Conservation (phyloP, 73 alveolate genomes). For the Stentor roeselii region DNA sequence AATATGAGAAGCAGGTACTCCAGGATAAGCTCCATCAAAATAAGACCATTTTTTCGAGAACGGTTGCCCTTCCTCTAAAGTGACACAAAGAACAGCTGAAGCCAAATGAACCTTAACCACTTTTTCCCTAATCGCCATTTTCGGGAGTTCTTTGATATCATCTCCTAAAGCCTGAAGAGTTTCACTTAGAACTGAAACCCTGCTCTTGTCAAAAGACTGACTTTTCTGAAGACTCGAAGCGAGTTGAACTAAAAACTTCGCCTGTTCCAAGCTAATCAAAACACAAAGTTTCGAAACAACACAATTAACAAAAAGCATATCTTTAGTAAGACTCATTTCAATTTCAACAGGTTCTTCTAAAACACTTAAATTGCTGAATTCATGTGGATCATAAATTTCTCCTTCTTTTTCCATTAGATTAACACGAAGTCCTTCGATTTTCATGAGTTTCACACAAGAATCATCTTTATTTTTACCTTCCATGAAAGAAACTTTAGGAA, state of each 20-base stretch:
- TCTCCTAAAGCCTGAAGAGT: neutral
- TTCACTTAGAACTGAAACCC: neutral
- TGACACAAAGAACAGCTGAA: neutral
- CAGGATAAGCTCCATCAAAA: conserved; percentile 19
- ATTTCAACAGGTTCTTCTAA: neutral
- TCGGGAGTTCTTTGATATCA: neutral
- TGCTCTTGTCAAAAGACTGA: neutral
- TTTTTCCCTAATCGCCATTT: neutral
- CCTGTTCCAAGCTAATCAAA: neutral
- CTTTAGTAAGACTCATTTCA: neutral
- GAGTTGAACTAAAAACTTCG: neutral
- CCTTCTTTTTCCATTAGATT: neutral
- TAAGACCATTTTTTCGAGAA: neutral
- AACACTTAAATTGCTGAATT: neutral
- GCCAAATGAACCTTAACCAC: neutral
- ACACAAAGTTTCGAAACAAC: neutral
- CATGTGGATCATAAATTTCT: conserved; percentile 14
- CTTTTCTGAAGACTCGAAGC: neutral
- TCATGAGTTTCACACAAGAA: neutral
- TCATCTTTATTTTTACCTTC: neutral
- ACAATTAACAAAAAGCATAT: neutral
- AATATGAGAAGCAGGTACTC: conserved; percentile 13
- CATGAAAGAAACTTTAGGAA: neutral
- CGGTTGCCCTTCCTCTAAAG: neutral
- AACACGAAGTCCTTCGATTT: conserved; percentile 13